phyloP scores from a whole-genome alignment of 331 rosid species.

The Phaseolus coccineus region DNA sequence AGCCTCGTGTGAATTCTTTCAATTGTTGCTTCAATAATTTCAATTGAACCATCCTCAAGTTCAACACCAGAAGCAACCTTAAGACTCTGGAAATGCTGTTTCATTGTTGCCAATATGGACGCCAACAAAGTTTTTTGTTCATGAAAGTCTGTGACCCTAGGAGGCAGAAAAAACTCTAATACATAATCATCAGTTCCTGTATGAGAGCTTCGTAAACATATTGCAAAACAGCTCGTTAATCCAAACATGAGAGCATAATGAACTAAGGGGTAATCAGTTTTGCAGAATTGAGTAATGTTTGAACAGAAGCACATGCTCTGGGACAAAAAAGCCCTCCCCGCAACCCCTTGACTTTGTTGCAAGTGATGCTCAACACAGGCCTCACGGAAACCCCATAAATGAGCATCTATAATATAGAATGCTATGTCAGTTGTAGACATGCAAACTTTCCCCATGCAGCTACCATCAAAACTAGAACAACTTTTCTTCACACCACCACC shows the following conservation, averaged over 20 bases:
- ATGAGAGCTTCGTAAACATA: slow-evolving; percentile 79
- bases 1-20: slow-evolving; percentile 60
- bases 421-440: slow-evolving; percentile 95
- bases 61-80: slow-evolving; percentile 84
- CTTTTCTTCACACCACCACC: slow-evolving; percentile 90
- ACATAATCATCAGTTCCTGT: slow-evolving; percentile 89
- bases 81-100: slow-evolving; percentile 80
- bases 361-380: slow-evolving; percentile 96
- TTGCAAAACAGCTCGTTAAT: slow-evolving; percentile 78
- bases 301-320: slow-evolving; percentile 71
- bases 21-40: slow-evolving; percentile 64
- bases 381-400: slow-evolving; percentile 89
- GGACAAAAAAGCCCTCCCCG: slow-evolving; percentile 87
- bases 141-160: slow-evolving; percentile 51
- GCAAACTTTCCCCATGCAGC: slow-evolving; percentile 93
- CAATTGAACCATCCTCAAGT: slow-evolving; percentile 64
- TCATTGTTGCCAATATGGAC: slow-evolving; percentile 76
- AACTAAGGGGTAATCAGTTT: slow-evolving; percentile 88
- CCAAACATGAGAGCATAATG: slow-evolving; percentile 95
- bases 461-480: slow-evolving; percentile 92
- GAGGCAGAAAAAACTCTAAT: slow-evolving; percentile 89
- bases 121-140: slow-evolving; percentile 75
- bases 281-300: slow-evolving; percentile 82
- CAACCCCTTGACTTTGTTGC: slow-evolving; percentile 95
- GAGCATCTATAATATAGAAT: slow-evolving; percentile 81